A percentile compares a stretch with the other conserved stretches of the same genome.
Conservation (phyloP, 2,329 filamentous ascomycete species). For the Trichophyton mentagrophytes region DNA sequence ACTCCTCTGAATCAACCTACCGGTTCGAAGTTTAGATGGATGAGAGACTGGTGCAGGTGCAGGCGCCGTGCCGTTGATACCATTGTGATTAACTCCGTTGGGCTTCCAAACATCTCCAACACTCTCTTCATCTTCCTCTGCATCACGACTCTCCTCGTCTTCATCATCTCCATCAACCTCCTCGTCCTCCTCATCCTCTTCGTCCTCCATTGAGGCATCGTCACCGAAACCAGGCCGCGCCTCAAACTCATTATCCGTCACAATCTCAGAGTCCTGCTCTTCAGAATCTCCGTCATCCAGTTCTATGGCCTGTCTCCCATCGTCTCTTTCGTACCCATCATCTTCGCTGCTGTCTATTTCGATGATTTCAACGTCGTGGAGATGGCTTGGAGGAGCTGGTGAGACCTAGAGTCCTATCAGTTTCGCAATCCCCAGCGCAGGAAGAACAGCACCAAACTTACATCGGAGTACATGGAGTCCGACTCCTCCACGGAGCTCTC, state of each 20-base stretch:
- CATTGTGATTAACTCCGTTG: conserved; percentile 1
- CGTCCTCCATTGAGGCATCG: conserved; percentile 12
- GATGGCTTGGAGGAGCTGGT: conserved; percentile 10
- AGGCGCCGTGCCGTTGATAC: not conserved
- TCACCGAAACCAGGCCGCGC: not conserved
- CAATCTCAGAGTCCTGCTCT: conserved; percentile 14
- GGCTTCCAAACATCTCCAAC: not conserved
- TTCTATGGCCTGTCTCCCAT: conserved; percentile 19
- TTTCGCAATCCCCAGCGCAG: conserved; percentile 6
- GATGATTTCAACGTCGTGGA: conserved; percentile 26
- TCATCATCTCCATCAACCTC: conserved; percentile 15
- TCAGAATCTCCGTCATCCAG: conserved; percentile 17
- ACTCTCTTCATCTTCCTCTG: conserved; percentile 5
- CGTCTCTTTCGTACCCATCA: conserved; percentile 6
- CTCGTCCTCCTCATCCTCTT: conserved; percentile 13
- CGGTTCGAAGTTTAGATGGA: conserved; percentile 1
- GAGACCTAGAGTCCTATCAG: conserved; percentile 9
- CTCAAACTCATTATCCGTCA: conserved; percentile 1
- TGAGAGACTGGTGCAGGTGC: not conserved
- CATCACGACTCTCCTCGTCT: conserved; percentile 2
- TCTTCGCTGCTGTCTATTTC: conserved; percentile 25
- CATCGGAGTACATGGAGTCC: conserved; percentile 5
- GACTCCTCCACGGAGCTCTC: conserved; percentile 2
- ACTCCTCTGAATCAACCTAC: not conserved
- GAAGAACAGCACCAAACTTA: conserved; percentile 11